Conservation (phyloP, 768 basidiomycete genomes). For the Hericium coralloides region DNA sequence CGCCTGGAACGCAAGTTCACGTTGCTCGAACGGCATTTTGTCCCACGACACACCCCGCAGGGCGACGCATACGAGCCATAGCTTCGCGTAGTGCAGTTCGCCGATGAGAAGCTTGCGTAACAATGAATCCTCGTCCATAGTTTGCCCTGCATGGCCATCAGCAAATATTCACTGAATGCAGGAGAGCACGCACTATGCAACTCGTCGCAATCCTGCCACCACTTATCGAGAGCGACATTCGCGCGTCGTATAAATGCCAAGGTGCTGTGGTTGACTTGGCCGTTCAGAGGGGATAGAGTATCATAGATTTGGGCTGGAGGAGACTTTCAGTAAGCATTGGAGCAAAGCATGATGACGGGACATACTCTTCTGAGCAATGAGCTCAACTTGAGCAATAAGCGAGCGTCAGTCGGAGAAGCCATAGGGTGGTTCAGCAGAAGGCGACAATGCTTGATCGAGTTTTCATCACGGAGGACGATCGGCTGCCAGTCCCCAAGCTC, state of each 20-base stretch:
- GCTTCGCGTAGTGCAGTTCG: constrained; percentile 86
- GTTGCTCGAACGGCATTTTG: constrained; percentile 92
- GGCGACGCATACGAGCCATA: constrained; percentile 92
- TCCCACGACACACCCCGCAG: constrained; percentile 91
- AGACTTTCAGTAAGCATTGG: neutral
- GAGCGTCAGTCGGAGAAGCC: constrained; percentile 84
- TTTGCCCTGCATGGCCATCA: constrained; percentile 40
- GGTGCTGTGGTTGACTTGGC: constrained; percentile 78
- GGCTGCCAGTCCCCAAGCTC: constrained; percentile 91
- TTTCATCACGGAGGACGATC: constrained; percentile 83
- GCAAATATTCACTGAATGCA: neutral
- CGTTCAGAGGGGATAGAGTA: constrained; percentile 76
- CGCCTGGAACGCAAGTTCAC: constrained; percentile 90
- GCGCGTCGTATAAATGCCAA: constrained; percentile 83
- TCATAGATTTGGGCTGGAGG: constrained; percentile 84
- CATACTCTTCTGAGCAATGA: constrained; percentile 87
- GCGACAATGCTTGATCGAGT: constrained; percentile 77
- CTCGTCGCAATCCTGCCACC: constrained; percentile 85
- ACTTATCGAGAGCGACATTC: constrained; percentile 78
- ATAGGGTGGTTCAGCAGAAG: constrained; percentile 76
- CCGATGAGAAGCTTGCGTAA: constrained; percentile 82
- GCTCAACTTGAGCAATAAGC: constrained; percentile 83
- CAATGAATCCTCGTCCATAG: constrained; percentile 79
- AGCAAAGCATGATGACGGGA: neutral
- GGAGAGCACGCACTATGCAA: constrained; percentile 52